Conservation (phyloP, 306 rosid species). For the Acacia confusa region DNA sequence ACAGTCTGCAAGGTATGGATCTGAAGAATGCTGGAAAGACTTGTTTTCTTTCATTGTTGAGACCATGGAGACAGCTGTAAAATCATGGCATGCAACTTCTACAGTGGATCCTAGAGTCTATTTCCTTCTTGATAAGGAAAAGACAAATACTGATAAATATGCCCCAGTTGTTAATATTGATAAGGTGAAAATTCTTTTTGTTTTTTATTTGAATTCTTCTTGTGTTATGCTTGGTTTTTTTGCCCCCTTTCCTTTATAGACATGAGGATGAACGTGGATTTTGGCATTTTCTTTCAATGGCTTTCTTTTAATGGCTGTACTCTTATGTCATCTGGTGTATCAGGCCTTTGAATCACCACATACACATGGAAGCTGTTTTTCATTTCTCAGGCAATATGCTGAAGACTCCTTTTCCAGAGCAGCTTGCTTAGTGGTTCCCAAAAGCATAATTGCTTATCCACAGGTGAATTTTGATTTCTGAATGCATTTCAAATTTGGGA, state of each 20-base stretch:
- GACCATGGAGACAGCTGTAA: constrained; percentile 93
- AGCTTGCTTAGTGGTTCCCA: constrained; percentile 90
- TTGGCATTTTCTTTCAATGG: neutral
- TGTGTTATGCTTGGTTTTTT: constrained; percentile 15
- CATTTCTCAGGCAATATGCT: constrained; percentile 93
- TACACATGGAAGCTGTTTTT: constrained; percentile 71
- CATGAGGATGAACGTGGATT: neutral
- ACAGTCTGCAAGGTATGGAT: constrained; percentile 79
- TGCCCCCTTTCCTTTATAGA: neutral
- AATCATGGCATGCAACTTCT: constrained; percentile 83
- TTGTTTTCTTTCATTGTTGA: constrained; percentile 76
- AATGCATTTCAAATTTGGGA: neutral
- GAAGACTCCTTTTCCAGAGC: constrained; percentile 87
- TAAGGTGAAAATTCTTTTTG: constrained; percentile 57
- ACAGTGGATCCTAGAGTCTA: constrained; percentile 85
- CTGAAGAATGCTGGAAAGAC: constrained; percentile 76
- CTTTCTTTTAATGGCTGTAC: neutral
- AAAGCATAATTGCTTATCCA: constrained; percentile 88
- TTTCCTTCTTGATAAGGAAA: constrained; percentile 86
- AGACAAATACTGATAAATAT: constrained; percentile 78
- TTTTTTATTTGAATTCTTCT: constrained; percentile 2
- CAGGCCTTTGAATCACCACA: constrained; percentile 98
- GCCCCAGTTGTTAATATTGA: constrained; percentile 90
- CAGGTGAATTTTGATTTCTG: constrained; percentile 62
- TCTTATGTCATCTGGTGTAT: constrained; percentile 28